Conservation (phyloP, 2,329 filamentous ascomycete genomes). For the Aspergillus spinulosporus region DNA sequence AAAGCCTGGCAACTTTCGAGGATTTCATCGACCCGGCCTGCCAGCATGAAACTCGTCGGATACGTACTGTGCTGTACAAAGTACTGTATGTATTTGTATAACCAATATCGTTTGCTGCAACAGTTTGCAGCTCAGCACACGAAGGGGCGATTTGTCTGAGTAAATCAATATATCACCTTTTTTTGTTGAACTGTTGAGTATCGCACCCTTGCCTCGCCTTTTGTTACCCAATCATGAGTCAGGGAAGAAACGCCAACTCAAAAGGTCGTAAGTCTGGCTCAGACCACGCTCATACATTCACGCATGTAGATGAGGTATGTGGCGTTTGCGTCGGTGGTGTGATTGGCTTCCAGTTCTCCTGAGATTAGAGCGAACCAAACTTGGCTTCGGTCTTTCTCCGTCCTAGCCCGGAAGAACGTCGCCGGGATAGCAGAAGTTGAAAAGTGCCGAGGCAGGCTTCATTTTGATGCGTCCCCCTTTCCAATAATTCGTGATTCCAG, state of each 20-base stretch:
- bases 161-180: background rate
- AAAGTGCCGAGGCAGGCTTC: conserved; percentile 23
- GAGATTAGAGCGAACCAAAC: conserved; percentile 12
- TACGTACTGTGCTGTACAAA: background rate
- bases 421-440: conserved; percentile 20
- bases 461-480: conserved; percentile 2
- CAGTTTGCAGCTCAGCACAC: background rate
- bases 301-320: conserved; percentile 30
- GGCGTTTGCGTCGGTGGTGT: conserved; percentile 19
- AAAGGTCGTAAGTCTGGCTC: conserved; percentile 10
- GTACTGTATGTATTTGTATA: background rate
- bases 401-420: conserved; percentile 27
- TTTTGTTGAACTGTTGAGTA: conserved; percentile 3
- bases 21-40: conserved; percentile 3
- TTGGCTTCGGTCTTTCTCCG: conserved; percentile 26
- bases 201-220: background rate
- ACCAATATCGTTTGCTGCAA: background rate
- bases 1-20: background rate
- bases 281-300: conserved; percentile 6
- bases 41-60: background rate
- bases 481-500: conserved; percentile 16
- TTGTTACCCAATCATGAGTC: background rate
- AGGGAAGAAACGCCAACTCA: background rate
- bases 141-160: too few relatives aligned
- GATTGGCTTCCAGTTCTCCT: conserved; percentile 15